Evolutionary conservation across 1,284 basidiomycete genomes (phyloP), one percentile per base, ranked within the genome.

Genomic region (Phylloboletellus chloephorus): DNA sequence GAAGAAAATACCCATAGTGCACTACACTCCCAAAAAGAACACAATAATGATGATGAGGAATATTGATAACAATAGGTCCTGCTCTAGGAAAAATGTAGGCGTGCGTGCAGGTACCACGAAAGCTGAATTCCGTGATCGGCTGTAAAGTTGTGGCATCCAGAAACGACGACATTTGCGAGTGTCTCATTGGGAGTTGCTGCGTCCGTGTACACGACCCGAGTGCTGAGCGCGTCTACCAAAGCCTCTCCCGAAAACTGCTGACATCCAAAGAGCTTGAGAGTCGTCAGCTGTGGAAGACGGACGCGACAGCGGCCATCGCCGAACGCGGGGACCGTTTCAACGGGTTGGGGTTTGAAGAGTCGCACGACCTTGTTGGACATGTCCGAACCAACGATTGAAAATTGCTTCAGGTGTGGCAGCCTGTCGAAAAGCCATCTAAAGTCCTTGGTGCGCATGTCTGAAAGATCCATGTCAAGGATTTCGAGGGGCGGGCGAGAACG

Each of bases 391-490:
- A 79, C 76, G 52, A 87, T 84, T 38, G 72, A 67, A 56, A 87
- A 87, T 38, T 76, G 72, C 52, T 74, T 71, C 37, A 87, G 64
- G 21, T 58, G 43, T 1, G 57, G 53, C 13, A 84, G 63, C 28
- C 68, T 65, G 44, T 75, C 72, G 49, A 87, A 87, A 32, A 77
- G 65, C 66, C 76, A 83, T 25, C 53, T 55, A 55, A 87, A 87
- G 56, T 87, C 83, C 61, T 85, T 86, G 34, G 82, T 85, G 30
- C 83, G 76, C 74, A 85, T 78, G 60, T 86, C 84, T 35, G 78
- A 79, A 50, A 79, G 82, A 54, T 86, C 79, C 83, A 87, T 87
- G 53, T 80, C 72, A 20, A 87, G 70, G 21, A 77, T 59, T 31
- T 68, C 67, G 28, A 87, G 63, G 10, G 80, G 79, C 2, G 83